Base-by-base conservation (phyloP, 1,284 basidiomycete species). In the Leccinum subrobustum region DNA sequence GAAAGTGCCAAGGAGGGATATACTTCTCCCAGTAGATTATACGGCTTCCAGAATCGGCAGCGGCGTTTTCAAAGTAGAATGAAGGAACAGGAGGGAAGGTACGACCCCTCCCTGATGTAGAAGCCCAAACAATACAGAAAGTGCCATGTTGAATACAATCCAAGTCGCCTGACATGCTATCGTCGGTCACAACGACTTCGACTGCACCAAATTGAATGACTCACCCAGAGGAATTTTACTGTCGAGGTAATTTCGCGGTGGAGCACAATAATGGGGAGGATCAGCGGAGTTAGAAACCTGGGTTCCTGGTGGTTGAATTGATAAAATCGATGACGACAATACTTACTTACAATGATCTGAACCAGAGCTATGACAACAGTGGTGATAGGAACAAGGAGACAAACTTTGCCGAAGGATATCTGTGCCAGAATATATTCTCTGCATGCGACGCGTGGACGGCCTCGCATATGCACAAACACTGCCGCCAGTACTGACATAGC, bases 81-180 rank as follows among this genome's bases (percentile, higher is more conserved):
- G 73, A 6, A 79, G 66, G 44, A 68, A 65, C 48, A 78, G 62
- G 25, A 79, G 69, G 8, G 78, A 79, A 5, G 73, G 78, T 18
- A 79, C 70, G n/a, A 79, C 69, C 16, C 76, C 78, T 37, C 77
- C 78, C 61, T 79, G 78, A 47, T 79, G 78, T 20, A 78, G 62
- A 48, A 78, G 9, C 16, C 78, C 78, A 54, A 78, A 79, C 8
- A 78, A 54, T 3, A 73, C 12, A 1, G 65, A 66, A 3, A 77
- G 65, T 3, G 58, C 47, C n/a, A 66, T 1, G 50, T 80, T 79
- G 37, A 67, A 70, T 16, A 63, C 50, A 29, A 71, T 62, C 72
- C 76, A 77, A 3, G 61, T 61, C 2, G 52, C 51, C 75, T 79
- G 35, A 9, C 47, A 53, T 23, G 25, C 23, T 35, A 25, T 44